These are phyloP conservation scores for Linanthus parryae DNA, from an alignment of 148 eudicot species.

Conservation along the genomic window DNA sequence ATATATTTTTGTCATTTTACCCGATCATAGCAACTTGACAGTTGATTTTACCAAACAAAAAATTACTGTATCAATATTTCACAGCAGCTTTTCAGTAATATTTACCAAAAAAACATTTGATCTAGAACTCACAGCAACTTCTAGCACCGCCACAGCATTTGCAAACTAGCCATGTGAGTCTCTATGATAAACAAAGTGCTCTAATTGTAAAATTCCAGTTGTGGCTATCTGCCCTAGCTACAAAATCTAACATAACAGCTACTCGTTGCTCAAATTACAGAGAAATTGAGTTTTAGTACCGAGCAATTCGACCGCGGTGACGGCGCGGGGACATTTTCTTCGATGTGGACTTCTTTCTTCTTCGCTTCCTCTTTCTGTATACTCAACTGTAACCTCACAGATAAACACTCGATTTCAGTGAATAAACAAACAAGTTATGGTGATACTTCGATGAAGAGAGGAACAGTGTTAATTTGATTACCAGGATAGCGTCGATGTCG, in stretches of 20 bases:
- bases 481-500: constrained; percentile 97
- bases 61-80: too few relatives aligned
- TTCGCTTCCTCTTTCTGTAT: constrained; percentile 98
- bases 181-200: too few relatives aligned
- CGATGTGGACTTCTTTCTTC: constrained; percentile 87
- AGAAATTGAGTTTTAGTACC: constrained; percentile 25
- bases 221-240: constrained; percentile 1
- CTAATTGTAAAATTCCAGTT: too few relatives aligned
- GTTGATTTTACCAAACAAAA: too few relatives aligned
- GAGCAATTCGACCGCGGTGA: constrained; percentile 93
- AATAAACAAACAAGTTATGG: not conserved
- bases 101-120: too few relatives aligned
- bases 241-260: not conserved
- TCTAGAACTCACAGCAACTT: too few relatives aligned
- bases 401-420: not conserved
- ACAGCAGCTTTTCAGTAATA: too few relatives aligned
- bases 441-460: not conserved
- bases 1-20: too few relatives aligned
- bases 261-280: too few relatives aligned
- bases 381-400: constrained; percentile 46
- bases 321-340: constrained; percentile 90
- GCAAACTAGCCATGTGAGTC: too few relatives aligned
- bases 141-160: too few relatives aligned
- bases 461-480: constrained; percentile 14
- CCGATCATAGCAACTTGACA: too few relatives aligned